A percentile compares a stretch with the other conserved stretches of the same genome.
Conservation (phyloP, 345 rosid species). For the Populus euphratica region DNA sequence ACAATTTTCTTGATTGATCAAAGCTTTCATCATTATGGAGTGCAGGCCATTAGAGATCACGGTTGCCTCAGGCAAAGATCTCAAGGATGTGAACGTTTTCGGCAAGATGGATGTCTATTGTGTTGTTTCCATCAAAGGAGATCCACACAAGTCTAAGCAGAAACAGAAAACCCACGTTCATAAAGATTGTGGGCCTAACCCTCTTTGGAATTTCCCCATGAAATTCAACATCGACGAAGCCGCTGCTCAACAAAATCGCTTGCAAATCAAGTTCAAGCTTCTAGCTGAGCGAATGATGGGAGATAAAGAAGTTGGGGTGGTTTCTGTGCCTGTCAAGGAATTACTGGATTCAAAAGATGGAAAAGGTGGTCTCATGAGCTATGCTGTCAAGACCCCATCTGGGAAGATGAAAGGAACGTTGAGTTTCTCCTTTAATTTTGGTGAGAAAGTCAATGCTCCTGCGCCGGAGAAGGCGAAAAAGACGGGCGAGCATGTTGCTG, state of each 20-base stretch:
- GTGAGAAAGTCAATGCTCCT: constrained; percentile 28
- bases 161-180: constrained; percentile 45
- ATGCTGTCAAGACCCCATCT: constrained; percentile 23
- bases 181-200: constrained; percentile 50
- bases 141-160: constrained; percentile 34
- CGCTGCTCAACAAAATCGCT: constrained; percentile 36
- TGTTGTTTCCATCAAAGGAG: constrained; percentile 45
- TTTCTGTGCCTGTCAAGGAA: constrained; percentile 51
- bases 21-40: constrained; percentile 42
- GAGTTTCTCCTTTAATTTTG: constrained; percentile 38
- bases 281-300: constrained; percentile 45
- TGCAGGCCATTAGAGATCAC: constrained; percentile 50
- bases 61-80: constrained; percentile 44
- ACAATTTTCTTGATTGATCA: not conserved
- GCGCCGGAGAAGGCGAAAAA: constrained; percentile 6
- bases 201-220: constrained; percentile 52
- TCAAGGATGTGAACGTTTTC: constrained; percentile 50
- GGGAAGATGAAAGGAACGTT: constrained; percentile 44
- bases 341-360: constrained; percentile 26
- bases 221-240: constrained; percentile 52
- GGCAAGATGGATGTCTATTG: constrained; percentile 63
- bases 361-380: constrained; percentile 7
- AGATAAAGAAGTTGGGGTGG: constrained; percentile 48
- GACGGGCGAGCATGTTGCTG: constrained; percentile 20
- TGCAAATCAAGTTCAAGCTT: constrained; percentile 37